Base-by-base conservation (phyloP, 2,329 filamentous ascomycete genomes). In the Scleromitrula shiraiana region DNA sequence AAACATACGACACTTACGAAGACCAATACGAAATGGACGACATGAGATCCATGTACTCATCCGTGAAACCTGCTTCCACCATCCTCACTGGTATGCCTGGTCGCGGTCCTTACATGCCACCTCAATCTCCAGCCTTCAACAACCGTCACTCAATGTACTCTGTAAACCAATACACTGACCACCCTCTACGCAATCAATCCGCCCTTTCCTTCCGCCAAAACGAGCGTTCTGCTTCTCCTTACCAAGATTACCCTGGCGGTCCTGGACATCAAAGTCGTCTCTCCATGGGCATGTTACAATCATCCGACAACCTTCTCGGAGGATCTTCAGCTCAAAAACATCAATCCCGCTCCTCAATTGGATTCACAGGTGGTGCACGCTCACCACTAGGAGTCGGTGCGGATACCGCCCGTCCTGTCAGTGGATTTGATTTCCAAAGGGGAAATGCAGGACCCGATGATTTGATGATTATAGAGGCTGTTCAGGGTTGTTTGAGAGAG, bases 21-120 rank as follows among this genome's bases (percentile, higher is more conserved):
- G 85, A 91, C 53, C 81, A 84, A 54, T 95, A 89, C 62, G 93
- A 98, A 68, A 90, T 97, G 84, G 94, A 98, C 64, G 93, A 98
- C 66, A 95, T 97, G 76, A 90, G 88, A 65, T 95, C 89, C 0
- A 83, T 94, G 51, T 97, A 97, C 72, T 96, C 90, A 5, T 95
- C 89, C 1, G 87, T 90, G 51, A 83, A 91, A 76, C 72, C 90
- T 66, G 76, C 88, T 4, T 84, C 88, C 7, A 96, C 90, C 2
- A 83, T 97, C 55, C 75, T 95, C 50, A 88, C 87, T 12, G 89
- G 88, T 46, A 88, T 95, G 69, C 84, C 79, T 35, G 76, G 78
- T 44, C 80, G 82, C 58, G 61, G 62, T n/a, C 49, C 53, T 17
- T 91, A 85, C 68, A 88, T 93, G 77, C 86, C 90, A 9, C 89